phyloP scores from a whole-genome alignment of 352 stramenopile species.

The Phytophthora cryptogea region DNA sequence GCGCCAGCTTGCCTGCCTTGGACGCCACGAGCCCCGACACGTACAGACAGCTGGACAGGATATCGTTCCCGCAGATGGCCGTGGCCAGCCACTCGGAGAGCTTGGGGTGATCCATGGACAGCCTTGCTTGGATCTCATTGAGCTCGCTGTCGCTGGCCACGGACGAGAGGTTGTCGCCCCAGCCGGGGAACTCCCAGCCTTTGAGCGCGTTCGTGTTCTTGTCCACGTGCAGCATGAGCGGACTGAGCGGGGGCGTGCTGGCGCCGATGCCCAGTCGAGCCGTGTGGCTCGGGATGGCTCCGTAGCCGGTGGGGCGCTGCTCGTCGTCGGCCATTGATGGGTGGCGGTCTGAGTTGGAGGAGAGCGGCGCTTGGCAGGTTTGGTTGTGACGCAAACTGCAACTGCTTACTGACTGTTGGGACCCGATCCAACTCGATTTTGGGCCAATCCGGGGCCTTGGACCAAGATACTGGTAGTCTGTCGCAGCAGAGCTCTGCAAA shows the following conservation, averaged over 20 bases:
- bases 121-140: slow-evolving; percentile 72
- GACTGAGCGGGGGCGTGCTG: slow-evolving; percentile 57
- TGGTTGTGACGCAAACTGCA: slow-evolving; percentile 11
- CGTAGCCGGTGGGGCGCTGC: slow-evolving; percentile 53
- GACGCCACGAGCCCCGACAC: slow-evolving; percentile 83
- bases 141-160: slow-evolving; percentile 68
- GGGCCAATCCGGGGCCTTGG: not conserved
- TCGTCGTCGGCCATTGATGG: slow-evolving; percentile 33
- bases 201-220: slow-evolving; percentile 72
- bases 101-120: slow-evolving; percentile 80
- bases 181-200: slow-evolving; percentile 87
- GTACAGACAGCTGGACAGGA: slow-evolving; percentile 94
- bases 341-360: slow-evolving; percentile 10
- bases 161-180: slow-evolving; percentile 70
- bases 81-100: slow-evolving; percentile 94
- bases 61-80: slow-evolving; percentile 96
- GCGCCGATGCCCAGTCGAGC: slow-evolving; percentile 37
- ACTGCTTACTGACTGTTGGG: slow-evolving; percentile 8
- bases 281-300: slow-evolving; percentile 53
- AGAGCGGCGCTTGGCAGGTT: slow-evolving; percentile 17
- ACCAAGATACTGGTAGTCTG: slow-evolving; percentile 9
- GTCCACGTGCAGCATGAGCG: slow-evolving; percentile 77
- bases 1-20: slow-evolving; percentile 91
- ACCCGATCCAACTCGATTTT: slow-evolving; percentile 3
- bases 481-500: not conserved